phyloP scores from a whole-genome alignment of 495 filamentous ascomycete species.

The Echria macrotheca region DNA sequence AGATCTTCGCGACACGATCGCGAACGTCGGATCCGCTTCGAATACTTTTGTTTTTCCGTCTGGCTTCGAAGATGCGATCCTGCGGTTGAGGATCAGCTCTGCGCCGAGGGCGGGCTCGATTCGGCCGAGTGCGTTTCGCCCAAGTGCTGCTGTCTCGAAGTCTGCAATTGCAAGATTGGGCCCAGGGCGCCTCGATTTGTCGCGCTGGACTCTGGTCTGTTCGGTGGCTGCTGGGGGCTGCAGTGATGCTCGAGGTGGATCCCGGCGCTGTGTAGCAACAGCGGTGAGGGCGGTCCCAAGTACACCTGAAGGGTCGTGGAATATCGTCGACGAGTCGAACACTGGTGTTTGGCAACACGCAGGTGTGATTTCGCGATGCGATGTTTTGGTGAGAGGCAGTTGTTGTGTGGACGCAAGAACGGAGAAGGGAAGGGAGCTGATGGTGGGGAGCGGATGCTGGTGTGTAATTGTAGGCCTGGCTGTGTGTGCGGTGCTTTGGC shows the following conservation, averaged over 20 bases:
- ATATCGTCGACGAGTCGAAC: too few relatives aligned
- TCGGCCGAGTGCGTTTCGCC: neutral
- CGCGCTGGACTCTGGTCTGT: neutral
- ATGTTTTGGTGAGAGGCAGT: slow-evolving; percentile 10
- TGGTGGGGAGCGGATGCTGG: slow-evolving; percentile 32
- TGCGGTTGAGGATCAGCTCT: slow-evolving; percentile 23
- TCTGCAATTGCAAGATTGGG: neutral
- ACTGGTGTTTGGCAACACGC: too few relatives aligned
- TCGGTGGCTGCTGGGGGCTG: too few relatives aligned
- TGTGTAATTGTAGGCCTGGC: slow-evolving; percentile 30
- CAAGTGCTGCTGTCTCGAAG: neutral
- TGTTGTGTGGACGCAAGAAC: slow-evolving; percentile 16
- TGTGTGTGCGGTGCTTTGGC: slow-evolving; percentile 13
- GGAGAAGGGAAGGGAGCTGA: slow-evolving; percentile 18
- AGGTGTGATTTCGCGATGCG: slow-evolving; percentile 4
- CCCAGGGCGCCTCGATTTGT: neutral
- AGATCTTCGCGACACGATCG: slow-evolving; percentile 18
- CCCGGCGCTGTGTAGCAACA: neutral
- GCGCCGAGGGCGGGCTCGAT: slow-evolving; percentile 21
- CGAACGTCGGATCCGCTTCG: slow-evolving; percentile 13
- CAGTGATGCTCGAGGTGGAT: neutral
- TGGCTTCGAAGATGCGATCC: slow-evolving; percentile 21
- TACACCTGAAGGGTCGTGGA: too few relatives aligned
- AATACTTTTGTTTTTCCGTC: slow-evolving; percentile 3
- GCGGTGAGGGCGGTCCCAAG: too few relatives aligned